Evolutionary conservation across 441 rosid species (phyloP).

Genomic region (Brassica hybrid): DNA sequence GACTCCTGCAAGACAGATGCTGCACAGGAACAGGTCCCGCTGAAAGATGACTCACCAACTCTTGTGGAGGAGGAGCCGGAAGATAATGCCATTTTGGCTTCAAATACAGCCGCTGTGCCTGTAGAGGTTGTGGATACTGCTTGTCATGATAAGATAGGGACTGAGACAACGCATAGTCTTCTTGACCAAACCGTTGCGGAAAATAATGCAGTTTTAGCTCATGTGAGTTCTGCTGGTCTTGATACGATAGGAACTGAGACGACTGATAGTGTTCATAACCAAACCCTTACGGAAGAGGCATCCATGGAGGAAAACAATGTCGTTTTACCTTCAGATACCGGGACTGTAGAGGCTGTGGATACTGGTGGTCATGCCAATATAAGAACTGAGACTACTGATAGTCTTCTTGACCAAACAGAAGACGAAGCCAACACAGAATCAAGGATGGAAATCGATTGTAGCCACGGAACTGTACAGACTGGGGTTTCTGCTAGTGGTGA

Average conservation of each 20-base stretch:
- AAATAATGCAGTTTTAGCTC: constrained; percentile 43
- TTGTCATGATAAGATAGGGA: neutral
- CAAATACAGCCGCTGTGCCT: constrained; percentile 41
- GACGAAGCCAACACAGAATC: constrained; percentile 47
- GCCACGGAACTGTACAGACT: constrained; percentile 33
- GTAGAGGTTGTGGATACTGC: constrained; percentile 31
- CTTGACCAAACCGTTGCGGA: constrained; percentile 35
- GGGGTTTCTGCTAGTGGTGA: constrained; percentile 34
- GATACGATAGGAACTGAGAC: constrained; percentile 40
- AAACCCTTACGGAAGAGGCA: constrained; percentile 41
- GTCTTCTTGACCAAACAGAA: constrained; percentile 43
- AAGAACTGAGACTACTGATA: constrained; percentile 40
- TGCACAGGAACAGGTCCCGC: constrained; percentile 48
- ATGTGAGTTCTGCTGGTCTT: constrained; percentile 38
- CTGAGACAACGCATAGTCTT: constrained; percentile 36
- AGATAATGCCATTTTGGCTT: constrained; percentile 42
- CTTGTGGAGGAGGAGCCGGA: constrained; percentile 47
- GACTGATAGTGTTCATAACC: constrained; percentile 37
- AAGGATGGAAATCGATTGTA: constrained; percentile 49
- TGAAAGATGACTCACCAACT: constrained; percentile 50
- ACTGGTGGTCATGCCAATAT: constrained; percentile 45
- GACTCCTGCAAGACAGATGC: constrained; percentile 47
- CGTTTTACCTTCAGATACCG: constrained; percentile 44
- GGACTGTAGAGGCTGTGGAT: constrained; percentile 40
- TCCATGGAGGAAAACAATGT: constrained; percentile 47